Evolutionary conservation across 2,329 filamentous ascomycete species (phyloP).

Genomic region (Penicillium thymicola): DNA sequence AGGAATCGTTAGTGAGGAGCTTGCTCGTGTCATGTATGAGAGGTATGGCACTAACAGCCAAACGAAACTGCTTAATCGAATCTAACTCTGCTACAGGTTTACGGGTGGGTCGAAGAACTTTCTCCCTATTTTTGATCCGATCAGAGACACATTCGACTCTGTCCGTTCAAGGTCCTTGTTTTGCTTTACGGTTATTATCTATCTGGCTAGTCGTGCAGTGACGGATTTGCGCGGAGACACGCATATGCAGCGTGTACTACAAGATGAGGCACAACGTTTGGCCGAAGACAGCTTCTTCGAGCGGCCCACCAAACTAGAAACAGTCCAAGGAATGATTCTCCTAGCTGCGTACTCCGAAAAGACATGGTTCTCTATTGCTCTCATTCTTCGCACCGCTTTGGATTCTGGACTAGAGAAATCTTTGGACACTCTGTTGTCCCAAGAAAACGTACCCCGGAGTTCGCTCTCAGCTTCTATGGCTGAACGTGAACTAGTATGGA

Average conservation of each 20-base stretch:
- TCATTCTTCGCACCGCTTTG: slow-evolving; percentile 35
- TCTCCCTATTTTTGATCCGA: slow-evolving; percentile 34
- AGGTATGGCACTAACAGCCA: slow-evolving; percentile 20
- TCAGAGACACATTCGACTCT: slow-evolving; percentile 37
- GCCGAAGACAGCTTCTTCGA: slow-evolving; percentile 39
- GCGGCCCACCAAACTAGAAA: slow-evolving; percentile 36
- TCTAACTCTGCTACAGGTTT: slow-evolving; percentile 21
- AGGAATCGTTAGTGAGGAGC: slow-evolving; percentile 34
- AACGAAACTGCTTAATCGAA: not conserved
- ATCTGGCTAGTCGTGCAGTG: slow-evolving; percentile 34
- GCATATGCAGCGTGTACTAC: slow-evolving; percentile 35
- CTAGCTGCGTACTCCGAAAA: slow-evolving; percentile 38
- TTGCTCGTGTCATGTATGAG: slow-evolving; percentile 34
- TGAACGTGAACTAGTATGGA: slow-evolving; percentile 35
- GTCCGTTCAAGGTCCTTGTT: slow-evolving; percentile 36
- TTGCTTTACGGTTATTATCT: slow-evolving; percentile 37
- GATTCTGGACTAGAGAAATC: slow-evolving; percentile 37
- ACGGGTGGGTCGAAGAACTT: slow-evolving; percentile 35
- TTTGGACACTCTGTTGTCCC: slow-evolving; percentile 30
- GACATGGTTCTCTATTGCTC: slow-evolving; percentile 37
- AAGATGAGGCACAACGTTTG: slow-evolving; percentile 36
- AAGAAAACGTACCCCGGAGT: slow-evolving; percentile 32
- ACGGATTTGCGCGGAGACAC: slow-evolving; percentile 31
- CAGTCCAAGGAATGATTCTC: slow-evolving; percentile 37
- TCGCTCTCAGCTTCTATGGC: slow-evolving; percentile 34